A percentile compares a stretch with the other conserved stretches of the same genome.
These are phyloP conservation scores for Astrocystis sublimbata DNA, from an alignment of 495 filamentous ascomycete species.

Conservation along the genomic window DNA sequence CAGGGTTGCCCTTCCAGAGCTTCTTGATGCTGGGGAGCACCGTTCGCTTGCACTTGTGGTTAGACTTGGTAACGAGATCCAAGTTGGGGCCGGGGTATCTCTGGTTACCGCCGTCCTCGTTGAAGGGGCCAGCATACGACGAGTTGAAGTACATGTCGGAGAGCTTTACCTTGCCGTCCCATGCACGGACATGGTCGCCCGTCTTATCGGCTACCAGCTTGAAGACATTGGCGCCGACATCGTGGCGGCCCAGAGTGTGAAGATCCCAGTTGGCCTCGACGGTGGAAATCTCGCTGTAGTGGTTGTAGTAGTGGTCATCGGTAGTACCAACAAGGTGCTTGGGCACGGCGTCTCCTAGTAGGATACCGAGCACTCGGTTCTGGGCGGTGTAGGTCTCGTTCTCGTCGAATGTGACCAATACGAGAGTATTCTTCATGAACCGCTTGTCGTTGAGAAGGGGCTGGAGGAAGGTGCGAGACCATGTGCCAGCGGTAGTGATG, in stretches of 20 bases:
- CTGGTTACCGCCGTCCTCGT: slow-evolving; percentile 32
- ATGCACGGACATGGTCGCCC: slow-evolving; percentile 38
- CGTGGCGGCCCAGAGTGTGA: slow-evolving; percentile 49
- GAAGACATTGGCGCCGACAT: slow-evolving; percentile 58
- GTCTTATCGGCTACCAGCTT: slow-evolving; percentile 45
- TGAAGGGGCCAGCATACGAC: slow-evolving; percentile 52
- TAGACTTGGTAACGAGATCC: slow-evolving; percentile 25
- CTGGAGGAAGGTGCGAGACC: slow-evolving; percentile 59
- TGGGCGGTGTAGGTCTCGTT: slow-evolving; percentile 54
- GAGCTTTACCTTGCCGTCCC: slow-evolving; percentile 34
- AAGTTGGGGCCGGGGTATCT: slow-evolving; percentile 42
- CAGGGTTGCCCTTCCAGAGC: slow-evolving; percentile 36
- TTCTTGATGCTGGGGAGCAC: slow-evolving; percentile 42
- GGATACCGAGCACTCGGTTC: slow-evolving; percentile 60
- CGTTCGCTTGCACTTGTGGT: slow-evolving; percentile 38
- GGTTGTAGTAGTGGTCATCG: slow-evolving; percentile 68
- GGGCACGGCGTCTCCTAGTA: slow-evolving; percentile 68
- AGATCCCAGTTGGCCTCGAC: slow-evolving; percentile 62
- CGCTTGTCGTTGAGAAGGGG: slow-evolving; percentile 63
- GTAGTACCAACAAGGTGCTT: slow-evolving; percentile 56
- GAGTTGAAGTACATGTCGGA: slow-evolving; percentile 45
- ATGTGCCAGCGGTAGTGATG: slow-evolving; percentile 60
- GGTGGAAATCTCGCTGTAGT: slow-evolving; percentile 68
- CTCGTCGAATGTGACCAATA: slow-evolving; percentile 72
- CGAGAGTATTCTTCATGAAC: slow-evolving; percentile 68